phyloP scores from a whole-genome alignment of 768 basidiomycete species.

The Kockovaella imperatae region DNA sequence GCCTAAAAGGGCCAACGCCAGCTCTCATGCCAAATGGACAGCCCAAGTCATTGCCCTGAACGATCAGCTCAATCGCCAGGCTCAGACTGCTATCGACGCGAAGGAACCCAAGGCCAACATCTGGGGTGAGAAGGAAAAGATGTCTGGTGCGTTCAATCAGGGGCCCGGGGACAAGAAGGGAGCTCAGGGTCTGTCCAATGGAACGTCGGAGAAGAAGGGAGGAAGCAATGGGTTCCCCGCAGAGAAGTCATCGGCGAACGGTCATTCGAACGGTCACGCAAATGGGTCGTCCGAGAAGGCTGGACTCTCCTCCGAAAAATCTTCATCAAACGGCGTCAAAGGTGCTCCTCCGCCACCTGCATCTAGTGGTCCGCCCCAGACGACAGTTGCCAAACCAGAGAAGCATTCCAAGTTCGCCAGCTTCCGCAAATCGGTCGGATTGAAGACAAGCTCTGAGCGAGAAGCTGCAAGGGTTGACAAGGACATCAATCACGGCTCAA shows the following conservation, averaged over 20 bases:
- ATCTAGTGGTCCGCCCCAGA: neutral
- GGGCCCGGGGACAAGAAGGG: neutral
- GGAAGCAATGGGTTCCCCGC: too few relatives aligned
- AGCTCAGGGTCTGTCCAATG: too few relatives aligned
- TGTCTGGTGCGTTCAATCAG: neutral
- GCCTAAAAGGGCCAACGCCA: constrained; percentile 2
- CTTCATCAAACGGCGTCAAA: neutral
- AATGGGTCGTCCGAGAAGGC: neutral
- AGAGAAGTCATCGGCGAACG: too few relatives aligned
- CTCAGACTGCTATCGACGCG: constrained; percentile 11
- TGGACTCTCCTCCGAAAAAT: neutral
- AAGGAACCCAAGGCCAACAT: constrained; percentile 15
- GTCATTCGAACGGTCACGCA: too few relatives aligned
- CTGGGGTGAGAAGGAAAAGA: constrained; percentile 5
- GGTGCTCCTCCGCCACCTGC: too few relatives aligned
- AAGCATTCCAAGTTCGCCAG: neutral
- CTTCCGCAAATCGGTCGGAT: constrained; percentile 2
- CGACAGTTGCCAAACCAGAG: neutral
- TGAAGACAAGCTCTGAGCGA: constrained; percentile 2
- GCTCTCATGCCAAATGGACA: constrained; percentile 2
- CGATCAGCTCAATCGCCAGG: constrained; percentile 14
- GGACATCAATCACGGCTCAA: neutral
- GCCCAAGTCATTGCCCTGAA: constrained; percentile 15
- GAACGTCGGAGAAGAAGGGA: too few relatives aligned
- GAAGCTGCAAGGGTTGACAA: neutral